Evolutionary conservation across 495 filamentous ascomycete genomes (phyloP).

Genomic region (Penicillium paradoxum): DNA sequence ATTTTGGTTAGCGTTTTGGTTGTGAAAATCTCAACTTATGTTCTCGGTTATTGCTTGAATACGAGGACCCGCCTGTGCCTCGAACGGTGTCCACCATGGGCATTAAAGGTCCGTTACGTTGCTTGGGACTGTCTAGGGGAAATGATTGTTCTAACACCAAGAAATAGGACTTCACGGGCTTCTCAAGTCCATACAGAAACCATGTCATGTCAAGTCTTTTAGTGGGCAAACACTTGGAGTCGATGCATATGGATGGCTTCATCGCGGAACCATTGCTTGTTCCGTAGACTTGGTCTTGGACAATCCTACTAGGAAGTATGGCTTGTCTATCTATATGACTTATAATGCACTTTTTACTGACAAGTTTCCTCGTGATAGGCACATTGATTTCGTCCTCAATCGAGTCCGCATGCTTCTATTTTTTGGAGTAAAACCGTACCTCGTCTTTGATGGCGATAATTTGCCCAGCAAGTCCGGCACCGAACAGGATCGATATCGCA

Average conservation of each 20-base stretch:
- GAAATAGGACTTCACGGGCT: constrained; percentile 74
- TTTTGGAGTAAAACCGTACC: constrained; percentile 85
- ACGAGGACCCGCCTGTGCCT: constrained; percentile 31
- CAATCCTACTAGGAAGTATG: constrained; percentile 81
- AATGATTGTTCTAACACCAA: background rate
- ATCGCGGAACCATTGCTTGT: constrained; percentile 87
- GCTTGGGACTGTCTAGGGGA: background rate
- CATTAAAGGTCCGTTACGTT: constrained; percentile 60
- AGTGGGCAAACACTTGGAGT: constrained; percentile 84
- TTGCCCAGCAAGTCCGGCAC: constrained; percentile 95
- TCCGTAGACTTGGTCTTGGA: constrained; percentile 85
- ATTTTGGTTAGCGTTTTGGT: constrained; percentile 4
- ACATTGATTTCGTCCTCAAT: constrained; percentile 86
- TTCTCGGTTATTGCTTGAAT: constrained; percentile 18
- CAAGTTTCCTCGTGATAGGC: constrained; percentile 47
- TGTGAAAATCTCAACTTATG: constrained; percentile 14
- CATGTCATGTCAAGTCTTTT: constrained; percentile 79
- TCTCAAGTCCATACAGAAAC: constrained; percentile 93
- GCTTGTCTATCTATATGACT: constrained; percentile 2
- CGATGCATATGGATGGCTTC: constrained; percentile 97
- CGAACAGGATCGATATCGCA: constrained; percentile 63
- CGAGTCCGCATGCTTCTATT: constrained; percentile 89
- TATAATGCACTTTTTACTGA: background rate
- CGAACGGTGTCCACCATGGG: constrained; percentile 52
- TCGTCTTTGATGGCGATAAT: constrained; percentile 95